Conservation (phyloP, 257 asterid species). For the Echium plantagineum region DNA sequence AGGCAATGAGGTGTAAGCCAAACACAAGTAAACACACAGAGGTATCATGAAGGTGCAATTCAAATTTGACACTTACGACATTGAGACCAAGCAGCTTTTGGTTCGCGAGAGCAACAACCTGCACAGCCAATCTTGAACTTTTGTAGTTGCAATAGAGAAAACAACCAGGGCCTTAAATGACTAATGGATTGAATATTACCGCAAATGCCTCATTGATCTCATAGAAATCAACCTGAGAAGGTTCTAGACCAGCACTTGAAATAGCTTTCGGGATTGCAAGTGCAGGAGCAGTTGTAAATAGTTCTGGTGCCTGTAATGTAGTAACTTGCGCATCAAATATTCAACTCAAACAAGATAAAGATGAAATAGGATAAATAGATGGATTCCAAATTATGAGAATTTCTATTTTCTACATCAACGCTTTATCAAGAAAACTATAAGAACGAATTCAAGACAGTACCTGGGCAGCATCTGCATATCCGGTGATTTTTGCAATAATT, state of each 20-base stretch:
- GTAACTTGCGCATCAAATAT: conserved; percentile 2
- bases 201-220: conserved; percentile 98
- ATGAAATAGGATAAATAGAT: background rate
- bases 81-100: conserved; percentile 69
- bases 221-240: conserved; percentile 76
- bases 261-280: no score
- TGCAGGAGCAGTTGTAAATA: conserved; percentile 90
- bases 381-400: background rate
- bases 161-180: conserved; percentile 2
- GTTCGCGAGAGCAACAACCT: conserved; percentile 98
- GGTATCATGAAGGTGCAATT: background rate
- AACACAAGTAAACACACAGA: background rate
- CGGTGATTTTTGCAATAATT: conserved; percentile 80
- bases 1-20: conserved; percentile 3
- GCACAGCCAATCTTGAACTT: conserved; percentile 12
- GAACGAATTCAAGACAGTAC: conserved; percentile 23
- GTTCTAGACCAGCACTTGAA: conserved; percentile 68
- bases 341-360: background rate
- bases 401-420: background rate
- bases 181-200: conserved; percentile 28
- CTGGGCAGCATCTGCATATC: conserved; percentile 99
- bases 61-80: conserved; percentile 44
- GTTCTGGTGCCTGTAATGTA: conserved; percentile 74
- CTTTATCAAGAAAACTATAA: background rate
- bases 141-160: background rate